phyloP scores from a whole-genome alignment of 352 stramenopile species.

The Phytopythium aichiense region DNA sequence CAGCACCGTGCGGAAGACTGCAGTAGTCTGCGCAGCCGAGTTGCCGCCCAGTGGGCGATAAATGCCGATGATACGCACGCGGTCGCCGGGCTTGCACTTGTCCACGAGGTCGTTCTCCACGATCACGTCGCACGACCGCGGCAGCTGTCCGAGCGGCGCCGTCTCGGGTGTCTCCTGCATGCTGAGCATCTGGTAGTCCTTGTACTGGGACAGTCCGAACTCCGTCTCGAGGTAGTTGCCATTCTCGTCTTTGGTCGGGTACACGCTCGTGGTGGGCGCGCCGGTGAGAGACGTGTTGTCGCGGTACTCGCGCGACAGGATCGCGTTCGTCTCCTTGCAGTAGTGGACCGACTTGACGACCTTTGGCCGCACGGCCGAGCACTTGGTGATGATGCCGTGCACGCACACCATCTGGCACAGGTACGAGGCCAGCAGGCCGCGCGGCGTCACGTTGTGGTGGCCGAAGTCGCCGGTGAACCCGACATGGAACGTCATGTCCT shows the following conservation, averaged over 20 bases:
- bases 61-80: constrained; percentile 93
- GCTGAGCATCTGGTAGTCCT: constrained; percentile 96
- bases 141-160: constrained; percentile 96
- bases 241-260: constrained; percentile 95
- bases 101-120: constrained; percentile 99
- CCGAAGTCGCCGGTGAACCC: constrained; percentile 94
- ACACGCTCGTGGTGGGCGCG: constrained; percentile 85
- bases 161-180: constrained; percentile 91
- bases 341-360: constrained; percentile 97
- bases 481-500: constrained; percentile 84
- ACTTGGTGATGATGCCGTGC: constrained; percentile 99
- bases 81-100: constrained; percentile 97
- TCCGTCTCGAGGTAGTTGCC: constrained; percentile 97
- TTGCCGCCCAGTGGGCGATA: constrained; percentile 91
- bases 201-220: constrained; percentile 97
- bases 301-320: constrained; percentile 93
- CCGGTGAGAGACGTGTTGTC: constrained; percentile 95
- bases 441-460: constrained; percentile 91
- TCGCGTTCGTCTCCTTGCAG: constrained; percentile 94
- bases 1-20: constrained; percentile 95
- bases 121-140: constrained; percentile 96
- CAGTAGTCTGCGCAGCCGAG: constrained; percentile 69
- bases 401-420: constrained; percentile 97
- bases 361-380: constrained; percentile 96
- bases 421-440: constrained; percentile 87